A percentile compares a stretch with the other conserved stretches of the same genome.
Evolutionary conservation across 768 basidiomycete genomes (phyloP).

Genomic region (Roridomyces roridus): DNA sequence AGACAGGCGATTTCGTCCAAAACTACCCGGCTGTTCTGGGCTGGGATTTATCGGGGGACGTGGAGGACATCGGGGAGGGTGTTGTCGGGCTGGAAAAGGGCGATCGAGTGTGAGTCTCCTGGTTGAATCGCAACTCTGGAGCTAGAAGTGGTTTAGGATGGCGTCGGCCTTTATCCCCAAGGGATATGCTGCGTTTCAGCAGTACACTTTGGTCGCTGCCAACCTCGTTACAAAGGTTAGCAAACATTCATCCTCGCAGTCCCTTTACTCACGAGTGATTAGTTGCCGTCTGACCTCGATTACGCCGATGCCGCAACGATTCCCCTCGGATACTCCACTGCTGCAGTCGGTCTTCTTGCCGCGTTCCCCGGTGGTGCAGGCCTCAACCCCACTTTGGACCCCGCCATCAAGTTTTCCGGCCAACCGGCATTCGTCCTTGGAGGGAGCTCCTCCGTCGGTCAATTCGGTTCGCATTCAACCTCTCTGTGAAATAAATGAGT

Average conservation of each 20-base stretch:
- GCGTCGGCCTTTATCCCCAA: neutral
- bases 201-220: neutral
- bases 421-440: constrained; percentile 19
- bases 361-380: constrained; percentile 15
- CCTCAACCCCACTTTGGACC: constrained; percentile 21
- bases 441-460: constrained; percentile 12
- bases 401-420: constrained; percentile 12
- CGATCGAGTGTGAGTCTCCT: constrained; percentile 30
- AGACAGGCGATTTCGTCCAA: constrained; percentile 24
- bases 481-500: too few relatives aligned
- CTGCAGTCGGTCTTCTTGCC: constrained; percentile 19
- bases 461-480: constrained; percentile 4
- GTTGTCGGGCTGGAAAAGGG: constrained; percentile 38
- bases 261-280: too few relatives aligned
- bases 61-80: constrained; percentile 37
- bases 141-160: neutral
- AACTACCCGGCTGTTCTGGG: constrained; percentile 40
- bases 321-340: constrained; percentile 8
- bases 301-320: constrained; percentile 17
- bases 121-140: neutral
- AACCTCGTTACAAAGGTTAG: neutral
- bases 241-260: too few relatives aligned
- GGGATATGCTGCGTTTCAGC: too few relatives aligned
- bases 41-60: constrained; percentile 40
- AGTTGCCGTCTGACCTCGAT: neutral